phyloP scores from a whole-genome alignment of 352 stramenopile genomes.

The Globisporangium lucens region DNA sequence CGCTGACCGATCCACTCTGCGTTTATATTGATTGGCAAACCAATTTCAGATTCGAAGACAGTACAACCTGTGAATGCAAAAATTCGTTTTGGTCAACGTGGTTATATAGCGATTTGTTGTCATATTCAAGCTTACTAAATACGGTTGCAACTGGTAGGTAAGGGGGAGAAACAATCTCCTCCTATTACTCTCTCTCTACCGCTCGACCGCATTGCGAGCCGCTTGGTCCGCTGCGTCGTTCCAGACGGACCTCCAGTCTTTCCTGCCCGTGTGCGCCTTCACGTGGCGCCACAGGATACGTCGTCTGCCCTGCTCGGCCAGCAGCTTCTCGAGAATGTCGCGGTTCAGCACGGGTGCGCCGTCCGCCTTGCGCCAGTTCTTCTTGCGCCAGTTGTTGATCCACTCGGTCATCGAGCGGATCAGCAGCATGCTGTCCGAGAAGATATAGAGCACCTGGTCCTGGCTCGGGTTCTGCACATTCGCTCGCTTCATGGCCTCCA shows the following conservation, averaged over 20 bases:
- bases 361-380: slow-evolving; percentile 63
- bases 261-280: slow-evolving; percentile 54
- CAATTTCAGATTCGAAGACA: background rate
- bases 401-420: slow-evolving; percentile 81
- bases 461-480: slow-evolving; percentile 46
- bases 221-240: background rate
- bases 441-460: slow-evolving; percentile 55
- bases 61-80: background rate
- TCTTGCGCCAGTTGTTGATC: slow-evolving; percentile 56
- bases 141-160: background rate
- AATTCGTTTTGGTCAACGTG: background rate
- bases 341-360: slow-evolving; percentile 52
- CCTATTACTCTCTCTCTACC: background rate
- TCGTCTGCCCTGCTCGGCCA: slow-evolving; percentile 36
- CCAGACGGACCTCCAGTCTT: background rate
- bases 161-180: background rate
- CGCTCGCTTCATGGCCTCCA: slow-evolving; percentile 56
- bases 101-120: background rate
- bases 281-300: slow-evolving; percentile 64
- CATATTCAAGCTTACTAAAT: background rate
- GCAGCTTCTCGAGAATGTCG: slow-evolving; percentile 61
- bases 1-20: background rate
- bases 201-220: background rate
- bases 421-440: slow-evolving; percentile 75
- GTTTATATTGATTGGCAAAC: background rate